These are phyloP conservation scores for Gnomoniopsis sp. DNA, from an alignment of 2,329 filamentous ascomycete species.

Conservation along the genomic window DNA sequence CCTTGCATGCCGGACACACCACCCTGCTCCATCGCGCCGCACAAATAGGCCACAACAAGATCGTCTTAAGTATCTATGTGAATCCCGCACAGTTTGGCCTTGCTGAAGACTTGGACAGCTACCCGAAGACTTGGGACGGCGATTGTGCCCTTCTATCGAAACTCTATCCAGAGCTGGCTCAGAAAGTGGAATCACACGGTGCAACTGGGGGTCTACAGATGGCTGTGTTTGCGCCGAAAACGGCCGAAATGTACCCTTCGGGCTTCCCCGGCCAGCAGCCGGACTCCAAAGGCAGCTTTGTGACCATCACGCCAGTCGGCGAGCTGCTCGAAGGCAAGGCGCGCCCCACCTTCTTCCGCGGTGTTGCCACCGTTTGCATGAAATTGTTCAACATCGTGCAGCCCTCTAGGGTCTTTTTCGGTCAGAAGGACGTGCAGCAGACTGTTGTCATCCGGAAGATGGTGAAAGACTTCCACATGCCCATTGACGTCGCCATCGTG, in stretches of 20 bases:
- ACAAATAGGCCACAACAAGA: slow-evolving; percentile 71
- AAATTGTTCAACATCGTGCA: slow-evolving; percentile 84
- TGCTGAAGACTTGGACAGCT: slow-evolving; percentile 81
- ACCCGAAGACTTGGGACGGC: slow-evolving; percentile 83
- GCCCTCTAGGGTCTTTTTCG: slow-evolving; percentile 83
- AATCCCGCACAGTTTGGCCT: slow-evolving; percentile 96
- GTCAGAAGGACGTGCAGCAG: slow-evolving; percentile 97
- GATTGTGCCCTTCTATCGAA: slow-evolving; percentile 66
- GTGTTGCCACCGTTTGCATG: slow-evolving; percentile 94
- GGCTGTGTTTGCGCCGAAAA: slow-evolving; percentile 83
- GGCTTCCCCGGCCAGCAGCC: slow-evolving; percentile 70
- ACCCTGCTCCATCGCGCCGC: slow-evolving; percentile 83
- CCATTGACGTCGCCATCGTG: slow-evolving; percentile 69
- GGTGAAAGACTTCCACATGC: slow-evolving; percentile 82
- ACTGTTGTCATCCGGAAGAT: slow-evolving; percentile 84
- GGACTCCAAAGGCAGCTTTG: slow-evolving; percentile 79
- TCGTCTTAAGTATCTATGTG: slow-evolving; percentile 90
- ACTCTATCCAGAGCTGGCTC: slow-evolving; percentile 66
- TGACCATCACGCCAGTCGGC: slow-evolving; percentile 83
- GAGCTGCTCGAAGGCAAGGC: slow-evolving; percentile 79
- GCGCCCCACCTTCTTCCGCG: slow-evolving; percentile 91
- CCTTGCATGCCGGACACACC: slow-evolving; percentile 87
- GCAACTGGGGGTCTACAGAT: background rate
- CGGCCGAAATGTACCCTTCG: slow-evolving; percentile 82
- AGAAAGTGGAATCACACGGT: slow-evolving; percentile 43